phyloP scores from a whole-genome alignment of 805 yeast genomes.

The Metschnikowia gruessii region DNA sequence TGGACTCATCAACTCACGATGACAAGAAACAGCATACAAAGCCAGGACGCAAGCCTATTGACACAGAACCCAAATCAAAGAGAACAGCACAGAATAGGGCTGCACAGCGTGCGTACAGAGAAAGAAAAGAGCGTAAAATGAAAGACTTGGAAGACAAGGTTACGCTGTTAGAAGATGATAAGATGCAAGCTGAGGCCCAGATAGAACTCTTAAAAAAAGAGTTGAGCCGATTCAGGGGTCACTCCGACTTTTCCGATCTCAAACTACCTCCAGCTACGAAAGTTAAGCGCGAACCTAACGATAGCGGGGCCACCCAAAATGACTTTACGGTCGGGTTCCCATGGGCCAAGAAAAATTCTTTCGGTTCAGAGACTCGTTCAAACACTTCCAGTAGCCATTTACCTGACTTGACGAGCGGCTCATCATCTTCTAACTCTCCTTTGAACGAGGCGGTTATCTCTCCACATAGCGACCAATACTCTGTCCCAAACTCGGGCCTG shows the following conservation, averaged over 20 bases:
- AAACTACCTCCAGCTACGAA: constrained; percentile 3
- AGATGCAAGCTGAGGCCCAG: constrained; percentile 65
- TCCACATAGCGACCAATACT: constrained; percentile 26
- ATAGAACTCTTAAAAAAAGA: constrained; percentile 72
- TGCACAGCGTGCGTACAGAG: constrained; percentile 97
- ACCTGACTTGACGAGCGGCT: constrained; percentile 37
- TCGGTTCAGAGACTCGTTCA: constrained; percentile 5
- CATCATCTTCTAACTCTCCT: constrained; percentile 39
- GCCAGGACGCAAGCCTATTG: constrained; percentile 81
- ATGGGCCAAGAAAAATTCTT: constrained; percentile 34
- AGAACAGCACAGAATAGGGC: constrained; percentile 97
- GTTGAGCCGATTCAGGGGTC: constrained; percentile 56
- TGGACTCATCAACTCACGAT: constrained; percentile 25
- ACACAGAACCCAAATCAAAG: constrained; percentile 78
- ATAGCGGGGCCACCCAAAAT: neutral
- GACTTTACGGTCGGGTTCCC: constrained; percentile 50
- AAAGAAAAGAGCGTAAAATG: constrained; percentile 86
- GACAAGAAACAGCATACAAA: constrained; percentile 44
- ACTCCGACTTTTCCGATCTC: constrained; percentile 28
- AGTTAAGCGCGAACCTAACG: constrained; percentile 4
- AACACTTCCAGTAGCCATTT: constrained; percentile 16
- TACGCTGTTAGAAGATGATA: constrained; percentile 64
- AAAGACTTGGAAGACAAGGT: constrained; percentile 83
- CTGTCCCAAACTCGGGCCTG: constrained; percentile 9
- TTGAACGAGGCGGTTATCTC: constrained; percentile 37